Percentiles rank a stretch among this genome's conserved stretches.
These are phyloP conservation scores for Furcasterigmium furcatum DNA, from an alignment of 2,329 filamentous ascomycete genomes.

Conservation along the genomic window DNA sequence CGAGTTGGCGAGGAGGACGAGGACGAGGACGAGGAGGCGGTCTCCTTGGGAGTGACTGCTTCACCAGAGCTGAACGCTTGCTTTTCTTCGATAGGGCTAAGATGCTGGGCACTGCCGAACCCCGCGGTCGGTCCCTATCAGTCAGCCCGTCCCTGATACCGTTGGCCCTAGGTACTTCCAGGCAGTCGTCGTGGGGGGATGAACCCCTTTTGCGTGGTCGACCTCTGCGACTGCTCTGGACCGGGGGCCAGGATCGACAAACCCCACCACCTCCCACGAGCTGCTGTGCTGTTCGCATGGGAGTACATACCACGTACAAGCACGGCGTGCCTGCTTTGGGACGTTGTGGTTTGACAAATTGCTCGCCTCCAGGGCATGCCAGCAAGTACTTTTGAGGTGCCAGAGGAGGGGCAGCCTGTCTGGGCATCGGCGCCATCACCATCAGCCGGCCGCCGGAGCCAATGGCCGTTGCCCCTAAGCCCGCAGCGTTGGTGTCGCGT, in stretches of 20 bases:
- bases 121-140: neutral
- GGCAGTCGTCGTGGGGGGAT: neutral
- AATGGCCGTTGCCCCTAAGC: too few species aligned
- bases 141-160: too few species aligned
- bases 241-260: neutral
- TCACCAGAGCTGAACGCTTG: too few species aligned
- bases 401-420: neutral
- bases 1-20: too few species aligned
- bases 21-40: too few species aligned
- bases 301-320: too few species aligned
- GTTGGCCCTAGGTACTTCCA: neutral
- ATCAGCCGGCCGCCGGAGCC: too few species aligned
- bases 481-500: slow-evolving; percentile 8
- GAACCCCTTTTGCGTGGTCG: neutral
- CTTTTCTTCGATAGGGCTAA: neutral
- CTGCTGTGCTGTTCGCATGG: neutral
- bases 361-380: too few species aligned
- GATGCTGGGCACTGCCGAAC: neutral
- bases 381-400: neutral
- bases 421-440: neutral
- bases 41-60: too few species aligned
- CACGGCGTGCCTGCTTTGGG: too few species aligned
- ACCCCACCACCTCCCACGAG: slow-evolving; percentile 8
- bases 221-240: too few species aligned
- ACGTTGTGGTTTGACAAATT: too few species aligned